These are phyloP conservation scores for Secale cereale DNA, from an alignment of 176 grass and related monocot genomes.

Conservation along the genomic window DNA sequence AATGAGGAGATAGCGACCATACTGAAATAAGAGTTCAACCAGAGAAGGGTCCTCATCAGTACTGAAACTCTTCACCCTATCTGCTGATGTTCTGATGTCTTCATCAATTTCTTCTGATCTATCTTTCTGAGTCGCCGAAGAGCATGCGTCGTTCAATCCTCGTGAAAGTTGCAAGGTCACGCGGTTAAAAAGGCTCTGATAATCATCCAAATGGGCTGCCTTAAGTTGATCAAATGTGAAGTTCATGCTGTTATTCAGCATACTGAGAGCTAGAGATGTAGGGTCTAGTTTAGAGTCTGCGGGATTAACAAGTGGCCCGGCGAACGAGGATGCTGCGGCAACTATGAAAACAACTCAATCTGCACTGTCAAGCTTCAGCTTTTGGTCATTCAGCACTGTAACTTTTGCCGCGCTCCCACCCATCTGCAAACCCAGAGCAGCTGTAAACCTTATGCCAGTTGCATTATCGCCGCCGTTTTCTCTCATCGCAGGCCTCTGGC, in stretches of 20 bases:
- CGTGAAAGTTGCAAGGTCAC: constrained; percentile 54
- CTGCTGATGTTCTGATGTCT: constrained; percentile 38
- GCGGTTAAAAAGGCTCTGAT: constrained; percentile 65
- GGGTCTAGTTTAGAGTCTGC: constrained; percentile 56
- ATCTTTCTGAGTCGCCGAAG: not conserved
- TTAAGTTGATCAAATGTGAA: constrained; percentile 48
- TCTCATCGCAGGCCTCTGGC: constrained; percentile 10
- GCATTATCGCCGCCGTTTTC: not conserved
- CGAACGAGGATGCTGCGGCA: constrained; percentile 55
- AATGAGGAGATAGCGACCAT: constrained; percentile 79
- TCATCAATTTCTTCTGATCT: constrained; percentile 9
- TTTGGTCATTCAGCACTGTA: constrained; percentile 36
- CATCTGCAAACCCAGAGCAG: constrained; percentile 42
- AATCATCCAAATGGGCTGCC: constrained; percentile 74
- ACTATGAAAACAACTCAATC: constrained; percentile 69
- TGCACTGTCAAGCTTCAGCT: constrained; percentile 53
- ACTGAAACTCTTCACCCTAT: constrained; percentile 60
- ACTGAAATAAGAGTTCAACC: constrained; percentile 79
- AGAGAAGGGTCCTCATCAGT: constrained; percentile 67
- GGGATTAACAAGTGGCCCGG: constrained; percentile 57
- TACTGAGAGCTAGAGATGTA: constrained; percentile 27
- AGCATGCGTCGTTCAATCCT: not conserved
- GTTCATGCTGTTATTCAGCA: constrained; percentile 39
- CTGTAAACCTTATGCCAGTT: constrained; percentile 62
- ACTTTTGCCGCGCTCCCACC: constrained; percentile 11